These are phyloP conservation scores for Rhizophora mangle DNA, from an alignment of 345 rosid species.

Conservation along the genomic window DNA sequence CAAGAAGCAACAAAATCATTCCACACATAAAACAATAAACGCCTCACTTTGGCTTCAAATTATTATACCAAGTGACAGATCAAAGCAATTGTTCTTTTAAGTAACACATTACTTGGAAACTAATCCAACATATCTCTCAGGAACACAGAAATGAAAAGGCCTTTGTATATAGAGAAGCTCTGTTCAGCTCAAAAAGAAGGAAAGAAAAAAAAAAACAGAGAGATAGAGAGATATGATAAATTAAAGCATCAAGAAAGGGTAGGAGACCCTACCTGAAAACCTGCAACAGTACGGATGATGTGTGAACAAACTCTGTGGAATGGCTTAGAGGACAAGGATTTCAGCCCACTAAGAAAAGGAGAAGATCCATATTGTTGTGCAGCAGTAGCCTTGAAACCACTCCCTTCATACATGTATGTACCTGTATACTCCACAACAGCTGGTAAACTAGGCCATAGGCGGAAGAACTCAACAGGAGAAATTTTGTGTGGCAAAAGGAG, in stretches of 20 bases:
- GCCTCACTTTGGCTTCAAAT: too few species aligned
- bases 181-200: too few species aligned
- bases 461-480: slow-evolving; percentile 96
- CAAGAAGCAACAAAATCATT: neutral
- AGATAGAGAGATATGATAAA: neutral
- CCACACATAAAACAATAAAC: neutral
- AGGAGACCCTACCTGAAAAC: slow-evolving; percentile 69
- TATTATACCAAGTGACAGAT: too few species aligned
- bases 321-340: slow-evolving; percentile 85
- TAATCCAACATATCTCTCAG: too few species aligned
- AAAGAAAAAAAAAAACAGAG: neutral
- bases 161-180: too few species aligned
- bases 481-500: slow-evolving; percentile 91
- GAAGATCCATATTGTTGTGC: slow-evolving; percentile 97
- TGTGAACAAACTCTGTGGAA: slow-evolving; percentile 94
- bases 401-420: slow-evolving; percentile 85
- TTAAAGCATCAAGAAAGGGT: neutral
- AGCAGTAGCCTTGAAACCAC: slow-evolving; percentile 98
- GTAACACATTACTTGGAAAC: too few species aligned
- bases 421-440: slow-evolving; percentile 87
- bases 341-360: slow-evolving; percentile 87
- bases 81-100: too few species aligned
- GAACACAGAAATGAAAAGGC: too few species aligned
- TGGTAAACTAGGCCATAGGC: slow-evolving; percentile 98
- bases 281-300: slow-evolving; percentile 90